Evolutionary conservation across 2,329 filamentous ascomycete species (phyloP), one percentile per base, ranked within the genome.

Genomic region (Pseudogymnoascus sp.): DNA sequence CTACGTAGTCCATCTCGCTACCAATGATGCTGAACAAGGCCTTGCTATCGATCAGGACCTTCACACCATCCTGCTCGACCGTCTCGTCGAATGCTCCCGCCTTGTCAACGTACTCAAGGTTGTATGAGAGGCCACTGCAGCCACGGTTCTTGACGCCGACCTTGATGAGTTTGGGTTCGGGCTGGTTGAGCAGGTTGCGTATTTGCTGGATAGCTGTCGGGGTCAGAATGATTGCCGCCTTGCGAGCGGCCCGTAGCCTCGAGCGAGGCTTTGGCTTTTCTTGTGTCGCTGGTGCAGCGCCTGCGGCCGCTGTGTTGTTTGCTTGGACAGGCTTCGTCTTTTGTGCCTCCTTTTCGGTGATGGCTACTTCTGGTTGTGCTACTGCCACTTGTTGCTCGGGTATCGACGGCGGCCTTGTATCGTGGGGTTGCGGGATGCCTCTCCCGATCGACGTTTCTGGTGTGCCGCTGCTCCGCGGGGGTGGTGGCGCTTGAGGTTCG

Each of bases 1-100:
- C 93, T 10, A 93, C 83, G 93, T 93, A 99, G 73, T 99, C 95
- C 95, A 99, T 99, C 78, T 98, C 93, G 73, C 90, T 96, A 4
- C 95, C 95, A 70, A 99, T 97, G 62, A 99, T 98, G 76, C 93
- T 98, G 75, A 99, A 93, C 60, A 99, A 79, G 43, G 95, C 95
- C 80, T 97, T 98, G 81, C 91, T 96, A 76, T 99, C 95, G 63
- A 99, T 95, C 74, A 98, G 76, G 35, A 99, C 93, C 77, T 90
- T 93, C 63, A 99, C 93, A 0, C 93, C 95, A 71, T 98, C 95
- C 75, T 99, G 95, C 73, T 96, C 93, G 1, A 99, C 91, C 61
- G 88, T 82, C 76, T 99, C 95, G 71, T 99, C 95, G 71, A 98
- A 93, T 38, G 84, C 81, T 3, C 87, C 91, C 0, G 93, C 84